Percentiles rank a stretch among this genome's conserved stretches.
phyloP scores from a whole-genome alignment of 2,329 filamentous ascomycete genomes.

The Elsinoe perseae region DNA sequence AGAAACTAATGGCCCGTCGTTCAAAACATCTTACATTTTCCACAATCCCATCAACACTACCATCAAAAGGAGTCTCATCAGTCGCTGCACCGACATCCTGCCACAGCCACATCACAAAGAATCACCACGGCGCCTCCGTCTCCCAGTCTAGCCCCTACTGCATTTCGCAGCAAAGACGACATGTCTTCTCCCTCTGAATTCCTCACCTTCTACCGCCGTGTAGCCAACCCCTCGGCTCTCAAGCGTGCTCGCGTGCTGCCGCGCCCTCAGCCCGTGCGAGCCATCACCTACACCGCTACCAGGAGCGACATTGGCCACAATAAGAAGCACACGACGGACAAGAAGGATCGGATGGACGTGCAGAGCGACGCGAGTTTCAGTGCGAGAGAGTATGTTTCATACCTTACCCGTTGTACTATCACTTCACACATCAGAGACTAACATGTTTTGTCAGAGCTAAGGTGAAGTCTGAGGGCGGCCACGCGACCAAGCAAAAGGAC shows the following conservation, averaged over 20 bases:
- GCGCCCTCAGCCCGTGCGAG: constrained; percentile 12
- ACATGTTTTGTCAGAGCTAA: constrained; percentile 22
- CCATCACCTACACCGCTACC: constrained; percentile 16
- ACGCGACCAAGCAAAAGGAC: constrained; percentile 35
- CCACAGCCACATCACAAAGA: not conserved
- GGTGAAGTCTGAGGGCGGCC: constrained; percentile 32
- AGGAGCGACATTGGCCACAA: constrained; percentile 20
- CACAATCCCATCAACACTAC: not conserved
- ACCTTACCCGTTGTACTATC: not conserved
- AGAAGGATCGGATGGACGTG: constrained; percentile 31
- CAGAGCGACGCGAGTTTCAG: constrained; percentile 27
- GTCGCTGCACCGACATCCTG: too few relatives aligned
- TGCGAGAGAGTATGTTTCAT: constrained; percentile 30
- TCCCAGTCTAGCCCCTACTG: not conserved
- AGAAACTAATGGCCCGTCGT: not conserved
- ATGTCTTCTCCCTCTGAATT: constrained; percentile 33
- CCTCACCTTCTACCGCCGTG: constrained; percentile 33
- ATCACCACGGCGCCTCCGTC: not conserved
- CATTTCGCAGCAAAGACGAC: constrained; percentile 10
- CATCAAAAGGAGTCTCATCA: too few relatives aligned
- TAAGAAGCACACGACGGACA: constrained; percentile 26
- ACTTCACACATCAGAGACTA: not conserved
- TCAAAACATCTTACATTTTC: not conserved
- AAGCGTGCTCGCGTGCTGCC: constrained; percentile 14
- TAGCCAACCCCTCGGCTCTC: constrained; percentile 18